Evolutionary conservation across 1,284 basidiomycete genomes (phyloP), one percentile per base, ranked within the genome.

Genomic region (Moniliella sp.): DNA sequence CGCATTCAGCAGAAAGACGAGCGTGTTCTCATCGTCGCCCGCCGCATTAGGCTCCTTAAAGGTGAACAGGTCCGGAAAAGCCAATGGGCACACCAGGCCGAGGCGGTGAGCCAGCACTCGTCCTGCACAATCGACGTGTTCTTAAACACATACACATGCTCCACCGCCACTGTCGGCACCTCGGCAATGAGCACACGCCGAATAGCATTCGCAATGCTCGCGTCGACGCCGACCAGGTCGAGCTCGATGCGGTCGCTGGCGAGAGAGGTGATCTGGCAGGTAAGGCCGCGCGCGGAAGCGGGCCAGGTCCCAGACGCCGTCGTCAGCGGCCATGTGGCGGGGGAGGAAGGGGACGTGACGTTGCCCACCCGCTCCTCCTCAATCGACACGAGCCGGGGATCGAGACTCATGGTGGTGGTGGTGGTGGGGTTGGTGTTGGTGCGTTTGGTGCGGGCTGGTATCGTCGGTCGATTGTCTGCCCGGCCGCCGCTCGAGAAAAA

Each of bases 101-200:
- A 97, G 59, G 18, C 88, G 73, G 39, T 93, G 84, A 1, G 82
- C 71, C 10, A 97, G 68, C 1, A 97, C 76, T 63, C 88, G 58
- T 97, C 88, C 35, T 77, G 81, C 37, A 97, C 75, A 48, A 97
- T 80, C 2, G 75, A 76, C 0, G 82, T 94, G 63, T 97, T 99
- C 66, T 93, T 78, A 74, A 76, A 93, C 2, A 91, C 69, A 61
- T 84, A 97, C 5, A 83, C 81, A 42, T 78, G 68, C 58, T 97
- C 88, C 37, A 94, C 78, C n/a, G 78, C 79, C 9, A 97, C 67
- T 0, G 82, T 79, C 4, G 51, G 51, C 13, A 55, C 86, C 69
- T 99, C 88, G 15, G 91, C 79, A 32, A 97, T 80, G 54, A 94
- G 68, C 34, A 88, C 79, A 37, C 88, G 68, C 27, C 91, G 71